Evolutionary conservation across 2,329 filamentous ascomycete species (phyloP).

Genomic region (Tolypocladium tropicale): DNA sequence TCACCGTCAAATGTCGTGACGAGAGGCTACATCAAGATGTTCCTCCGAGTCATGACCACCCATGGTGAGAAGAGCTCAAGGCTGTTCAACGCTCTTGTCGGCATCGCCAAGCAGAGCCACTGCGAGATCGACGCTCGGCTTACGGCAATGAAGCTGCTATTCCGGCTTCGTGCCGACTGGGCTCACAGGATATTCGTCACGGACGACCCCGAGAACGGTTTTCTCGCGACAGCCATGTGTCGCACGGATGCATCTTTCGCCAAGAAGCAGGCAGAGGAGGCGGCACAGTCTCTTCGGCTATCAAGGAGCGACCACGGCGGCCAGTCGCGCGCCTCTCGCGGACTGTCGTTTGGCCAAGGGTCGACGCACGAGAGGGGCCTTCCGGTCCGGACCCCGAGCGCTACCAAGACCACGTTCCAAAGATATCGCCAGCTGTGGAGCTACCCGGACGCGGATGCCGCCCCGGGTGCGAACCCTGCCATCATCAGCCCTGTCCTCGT

Average conservation of each 20-base stretch:
- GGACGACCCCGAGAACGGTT: conserved; percentile 58
- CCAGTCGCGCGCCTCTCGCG: conserved; percentile 32
- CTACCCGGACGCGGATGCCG: conserved; percentile 43
- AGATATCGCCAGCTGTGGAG: conserved; percentile 46
- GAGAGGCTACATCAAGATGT: conserved; percentile 63
- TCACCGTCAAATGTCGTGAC: conserved; percentile 63
- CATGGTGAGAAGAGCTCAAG: conserved; percentile 54
- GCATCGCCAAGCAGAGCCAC: conserved; percentile 48
- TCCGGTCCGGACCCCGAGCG: conserved; percentile 31
- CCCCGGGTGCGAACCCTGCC: conserved; percentile 37
- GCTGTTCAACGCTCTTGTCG: conserved; percentile 53
- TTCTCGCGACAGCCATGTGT: conserved; percentile 61
- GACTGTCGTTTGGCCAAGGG: conserved; percentile 40
- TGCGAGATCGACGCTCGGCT: conserved; percentile 61
- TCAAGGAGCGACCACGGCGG: conserved; percentile 33
- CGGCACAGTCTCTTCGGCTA: conserved; percentile 31
- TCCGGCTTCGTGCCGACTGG: conserved; percentile 75
- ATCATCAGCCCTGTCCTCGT: conserved; percentile 41
- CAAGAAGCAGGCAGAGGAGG: conserved; percentile 41
- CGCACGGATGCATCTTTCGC: conserved; percentile 47
- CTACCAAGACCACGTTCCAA: conserved; percentile 18
- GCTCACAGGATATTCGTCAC: conserved; percentile 66
- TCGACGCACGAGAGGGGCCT: conserved; percentile 31
- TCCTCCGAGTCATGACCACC: conserved; percentile 60
- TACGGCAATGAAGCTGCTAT: conserved; percentile 67